Conservation (phyloP, 306 rosid genomes). For the Macrotyloma uniflorum region DNA sequence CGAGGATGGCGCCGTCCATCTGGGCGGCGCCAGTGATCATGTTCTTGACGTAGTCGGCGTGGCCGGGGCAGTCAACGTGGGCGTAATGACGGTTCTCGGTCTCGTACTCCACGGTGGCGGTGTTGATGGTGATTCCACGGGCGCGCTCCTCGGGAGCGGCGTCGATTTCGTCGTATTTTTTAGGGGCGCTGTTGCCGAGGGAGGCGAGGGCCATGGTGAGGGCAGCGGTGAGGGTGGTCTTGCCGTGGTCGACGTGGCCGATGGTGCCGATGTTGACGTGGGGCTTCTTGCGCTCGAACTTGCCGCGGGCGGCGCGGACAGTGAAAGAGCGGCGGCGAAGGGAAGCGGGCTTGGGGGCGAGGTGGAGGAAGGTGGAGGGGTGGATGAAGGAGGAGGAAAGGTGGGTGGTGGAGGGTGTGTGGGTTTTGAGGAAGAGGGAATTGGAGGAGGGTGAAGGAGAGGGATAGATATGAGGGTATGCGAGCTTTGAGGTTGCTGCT, state of each 20-base stretch:
- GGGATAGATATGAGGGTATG: slow-evolving; percentile 40
- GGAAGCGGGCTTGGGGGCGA: slow-evolving; percentile 25
- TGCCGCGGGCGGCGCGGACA: slow-evolving; percentile 78
- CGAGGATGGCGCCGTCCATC: slow-evolving; percentile 87
- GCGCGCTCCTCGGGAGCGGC: slow-evolving; percentile 90
- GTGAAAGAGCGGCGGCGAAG: slow-evolving; percentile 55
- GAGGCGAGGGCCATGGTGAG: slow-evolving; percentile 87
- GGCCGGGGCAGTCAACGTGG: slow-evolving; percentile 86
- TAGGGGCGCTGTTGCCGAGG: slow-evolving; percentile 64
- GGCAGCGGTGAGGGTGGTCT: slow-evolving; percentile 90
- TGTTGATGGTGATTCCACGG: slow-evolving; percentile 89
- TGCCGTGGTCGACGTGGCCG: slow-evolving; percentile 95
- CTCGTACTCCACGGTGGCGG: slow-evolving; percentile 94
- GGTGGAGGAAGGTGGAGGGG: slow-evolving; percentile 58
- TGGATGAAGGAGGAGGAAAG: slow-evolving; percentile 71
- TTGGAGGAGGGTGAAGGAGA: slow-evolving; percentile 34
- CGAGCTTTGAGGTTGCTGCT: slow-evolving; percentile 51
- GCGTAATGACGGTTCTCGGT: slow-evolving; percentile 90
- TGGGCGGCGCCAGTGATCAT: slow-evolving; percentile 89
- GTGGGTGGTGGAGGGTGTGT: slow-evolving; percentile 30
- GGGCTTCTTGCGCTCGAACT: slow-evolving; percentile 89
- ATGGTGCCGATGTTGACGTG: slow-evolving; percentile 89
- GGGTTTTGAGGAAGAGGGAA: background rate
- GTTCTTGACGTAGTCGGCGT: slow-evolving; percentile 80
- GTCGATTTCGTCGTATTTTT: slow-evolving; percentile 86